A percentile compares a stretch with the other conserved stretches of the same genome.
Conservation (phyloP, 2,329 filamentous ascomycete genomes). For the Colletotrichum sp. region DNA sequence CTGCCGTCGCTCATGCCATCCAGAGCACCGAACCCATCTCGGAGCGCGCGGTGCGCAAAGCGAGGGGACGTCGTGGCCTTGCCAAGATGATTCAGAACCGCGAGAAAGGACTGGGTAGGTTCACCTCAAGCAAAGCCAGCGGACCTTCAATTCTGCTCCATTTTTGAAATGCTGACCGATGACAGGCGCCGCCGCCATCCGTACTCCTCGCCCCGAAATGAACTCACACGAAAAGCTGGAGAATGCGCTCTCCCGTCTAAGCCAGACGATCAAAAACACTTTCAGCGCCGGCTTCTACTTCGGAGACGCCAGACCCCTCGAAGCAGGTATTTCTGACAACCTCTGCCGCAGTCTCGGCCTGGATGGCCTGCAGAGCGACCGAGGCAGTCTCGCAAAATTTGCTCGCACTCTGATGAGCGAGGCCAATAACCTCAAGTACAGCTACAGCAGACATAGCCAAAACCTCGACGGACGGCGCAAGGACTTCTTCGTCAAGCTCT, state of each 20-base stretch:
- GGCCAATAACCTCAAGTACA: not conserved
- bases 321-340: not conserved
- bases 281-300: not conserved
- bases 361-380: not conserved
- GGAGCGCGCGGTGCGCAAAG: not conserved
- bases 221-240: not conserved
- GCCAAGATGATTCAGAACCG: not conserved
- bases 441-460: not conserved
- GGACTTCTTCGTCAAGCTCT: not conserved
- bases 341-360: not conserved
- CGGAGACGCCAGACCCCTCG: not conserved
- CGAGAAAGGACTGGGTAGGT: not conserved
- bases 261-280: not conserved
- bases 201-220: not conserved
- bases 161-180: not conserved
- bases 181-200: not conserved
- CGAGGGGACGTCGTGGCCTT: not conserved
- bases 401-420: not conserved
- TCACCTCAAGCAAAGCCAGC: not conserved
- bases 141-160: accelerated
- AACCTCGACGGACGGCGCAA: not conserved
- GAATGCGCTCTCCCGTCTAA: accelerated
- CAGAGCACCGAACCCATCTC: not conserved
- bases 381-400: accelerated
- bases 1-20: not conserved